These are phyloP conservation scores for Sclerotinia glacialis DNA, from an alignment of 2,329 filamentous ascomycete species.

Conservation along the genomic window DNA sequence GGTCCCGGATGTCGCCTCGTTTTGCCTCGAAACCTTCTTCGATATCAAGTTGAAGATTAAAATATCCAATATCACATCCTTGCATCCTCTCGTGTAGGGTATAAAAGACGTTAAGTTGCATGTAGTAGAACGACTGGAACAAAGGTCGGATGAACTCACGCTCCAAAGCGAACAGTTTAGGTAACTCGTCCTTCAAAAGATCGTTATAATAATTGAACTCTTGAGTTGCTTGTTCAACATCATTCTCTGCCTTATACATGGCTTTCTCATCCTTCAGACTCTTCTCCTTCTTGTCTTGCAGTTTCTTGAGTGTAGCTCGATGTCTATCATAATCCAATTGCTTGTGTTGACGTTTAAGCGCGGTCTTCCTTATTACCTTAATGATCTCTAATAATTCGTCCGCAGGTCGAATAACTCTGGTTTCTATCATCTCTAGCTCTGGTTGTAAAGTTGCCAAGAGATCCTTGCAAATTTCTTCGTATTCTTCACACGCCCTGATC, in stretches of 20 bases:
- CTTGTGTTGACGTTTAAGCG: constrained; percentile 91
- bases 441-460: constrained; percentile 84
- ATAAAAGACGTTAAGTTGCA: constrained; percentile 99
- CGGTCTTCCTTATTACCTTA: constrained; percentile 88
- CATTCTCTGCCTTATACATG: constrained; percentile 90
- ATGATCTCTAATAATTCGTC: constrained; percentile 92
- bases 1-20: constrained; percentile 82
- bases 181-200: constrained; percentile 90
- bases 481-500: constrained; percentile 93
- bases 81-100: constrained; percentile 99
- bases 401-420: constrained; percentile 83
- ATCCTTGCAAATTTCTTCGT: constrained; percentile 86
- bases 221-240: constrained; percentile 86
- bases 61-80: constrained; percentile 94
- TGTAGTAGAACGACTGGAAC: constrained; percentile 99
- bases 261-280: constrained; percentile 96
- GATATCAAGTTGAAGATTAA: constrained; percentile 85
- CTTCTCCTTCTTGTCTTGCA: constrained; percentile 97
- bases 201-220: constrained; percentile 99
- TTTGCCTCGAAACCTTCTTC: constrained; percentile 89
- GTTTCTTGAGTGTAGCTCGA: constrained; percentile 78
- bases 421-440: constrained; percentile 97
- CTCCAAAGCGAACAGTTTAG: constrained; percentile 85
- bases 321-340: constrained; percentile 94
- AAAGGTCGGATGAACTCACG: constrained; percentile 93